Evolutionary conservation across 805 yeast genomes (phyloP).

Genomic region (Metschnikowia colocasiae): DNA sequence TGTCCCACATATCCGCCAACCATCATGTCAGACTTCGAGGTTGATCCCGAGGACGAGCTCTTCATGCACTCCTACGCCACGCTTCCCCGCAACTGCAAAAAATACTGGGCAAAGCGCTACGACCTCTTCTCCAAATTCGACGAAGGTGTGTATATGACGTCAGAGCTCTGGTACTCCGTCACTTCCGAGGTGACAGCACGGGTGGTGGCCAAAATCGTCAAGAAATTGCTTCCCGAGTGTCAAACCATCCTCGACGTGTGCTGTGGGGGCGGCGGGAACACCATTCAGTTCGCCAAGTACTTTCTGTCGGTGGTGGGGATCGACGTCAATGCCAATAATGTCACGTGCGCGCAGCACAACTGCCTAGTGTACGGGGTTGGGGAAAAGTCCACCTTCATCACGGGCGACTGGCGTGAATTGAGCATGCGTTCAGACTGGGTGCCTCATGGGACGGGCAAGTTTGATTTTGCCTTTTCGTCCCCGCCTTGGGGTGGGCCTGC

Average conservation of each 20-base stretch:
- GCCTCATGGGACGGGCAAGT: conserved; percentile 25
- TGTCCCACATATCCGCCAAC: neutral
- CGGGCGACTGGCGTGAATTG: conserved; percentile 49
- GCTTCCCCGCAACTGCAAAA: conserved; percentile 40
- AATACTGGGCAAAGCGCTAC: conserved; percentile 64
- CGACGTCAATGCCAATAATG: conserved; percentile 56
- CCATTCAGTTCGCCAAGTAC: conserved; percentile 64
- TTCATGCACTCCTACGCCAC: conserved; percentile 37
- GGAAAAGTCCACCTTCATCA: conserved; percentile 46
- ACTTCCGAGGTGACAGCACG: conserved; percentile 77
- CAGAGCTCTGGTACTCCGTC: conserved; percentile 81
- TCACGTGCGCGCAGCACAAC: conserved; percentile 66
- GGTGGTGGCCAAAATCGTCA: conserved; percentile 52
- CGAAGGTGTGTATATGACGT: conserved; percentile 63
- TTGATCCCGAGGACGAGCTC: conserved; percentile 24
- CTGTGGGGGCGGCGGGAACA: conserved; percentile 87
- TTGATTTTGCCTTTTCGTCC: conserved; percentile 64
- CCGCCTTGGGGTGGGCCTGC: conserved; percentile 89
- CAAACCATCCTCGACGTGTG: conserved; percentile 59
- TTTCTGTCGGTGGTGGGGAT: conserved; percentile 60
- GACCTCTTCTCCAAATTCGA: conserved; percentile 60
- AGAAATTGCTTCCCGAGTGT: conserved; percentile 49
- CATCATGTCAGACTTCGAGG: conserved; percentile 12
- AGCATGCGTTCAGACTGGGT: conserved; percentile 28
- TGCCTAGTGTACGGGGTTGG: conserved; percentile 58